These are phyloP conservation scores for Coniochaeta ligniaria DNA, from an alignment of 2,329 filamentous ascomycete genomes.

Conservation along the genomic window DNA sequence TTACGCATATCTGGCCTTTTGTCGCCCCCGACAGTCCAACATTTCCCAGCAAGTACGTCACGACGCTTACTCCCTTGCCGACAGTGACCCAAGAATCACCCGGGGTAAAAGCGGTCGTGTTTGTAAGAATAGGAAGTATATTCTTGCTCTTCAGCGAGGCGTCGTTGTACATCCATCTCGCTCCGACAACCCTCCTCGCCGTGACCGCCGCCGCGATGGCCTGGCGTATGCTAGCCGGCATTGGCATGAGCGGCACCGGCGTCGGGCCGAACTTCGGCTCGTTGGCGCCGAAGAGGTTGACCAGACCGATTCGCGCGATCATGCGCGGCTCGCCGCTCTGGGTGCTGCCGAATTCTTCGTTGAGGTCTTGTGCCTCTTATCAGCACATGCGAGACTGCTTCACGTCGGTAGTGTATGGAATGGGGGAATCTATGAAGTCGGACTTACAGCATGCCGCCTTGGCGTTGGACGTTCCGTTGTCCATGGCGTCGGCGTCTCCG, in stretches of 20 bases:
- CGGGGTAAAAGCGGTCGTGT: not conserved
- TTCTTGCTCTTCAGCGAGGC: not conserved
- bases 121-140: not conserved
- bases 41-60: not conserved
- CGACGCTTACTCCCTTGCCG: not conserved
- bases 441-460: not conserved
- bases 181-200: not conserved
- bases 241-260: not conserved
- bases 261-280: not conserved
- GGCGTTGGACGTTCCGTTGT: not conserved
- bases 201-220: not conserved
- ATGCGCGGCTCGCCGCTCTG: not conserved
- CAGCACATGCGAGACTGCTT: not conserved
- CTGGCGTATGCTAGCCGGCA: not conserved
- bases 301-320: not conserved
- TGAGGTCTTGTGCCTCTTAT: not conserved
- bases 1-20: not conserved
- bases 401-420: no score
- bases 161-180: not conserved
- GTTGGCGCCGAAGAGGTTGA: not conserved
- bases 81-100: not conserved
- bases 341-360: not conserved
- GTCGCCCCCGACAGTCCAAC: not conserved
- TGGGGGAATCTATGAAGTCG: not conserved
- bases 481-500: not conserved